These are phyloP conservation scores for Vanrija pseudolonga DNA, from an alignment of 1,284 basidiomycete species.

Conservation along the genomic window DNA sequence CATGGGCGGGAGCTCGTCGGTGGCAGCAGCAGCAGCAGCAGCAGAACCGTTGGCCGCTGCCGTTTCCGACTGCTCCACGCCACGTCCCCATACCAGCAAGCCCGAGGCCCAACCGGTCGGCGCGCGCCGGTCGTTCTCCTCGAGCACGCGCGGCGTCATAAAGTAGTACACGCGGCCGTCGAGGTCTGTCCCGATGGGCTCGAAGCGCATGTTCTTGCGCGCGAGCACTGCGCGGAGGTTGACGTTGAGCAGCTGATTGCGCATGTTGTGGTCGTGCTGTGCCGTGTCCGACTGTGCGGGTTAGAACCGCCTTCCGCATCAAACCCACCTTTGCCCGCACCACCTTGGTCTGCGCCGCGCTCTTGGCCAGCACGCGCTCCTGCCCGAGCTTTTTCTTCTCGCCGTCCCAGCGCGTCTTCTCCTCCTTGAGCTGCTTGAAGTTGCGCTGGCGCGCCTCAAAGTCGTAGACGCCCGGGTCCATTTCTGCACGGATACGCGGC, in stretches of 20 bases:
- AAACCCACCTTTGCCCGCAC: conserved; percentile 26
- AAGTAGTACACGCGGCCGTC: conserved; percentile 37
- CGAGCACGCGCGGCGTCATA: conserved; percentile 27
- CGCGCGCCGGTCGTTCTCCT: conserved; percentile 25
- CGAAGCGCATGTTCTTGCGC: conserved; percentile 24
- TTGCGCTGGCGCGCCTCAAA: not conserved
- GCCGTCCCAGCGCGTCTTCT: conserved; percentile 26
- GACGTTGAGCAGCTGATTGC: conserved; percentile 17
- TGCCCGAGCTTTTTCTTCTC: conserved; percentile 33
- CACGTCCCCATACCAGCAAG: conserved; percentile 35
- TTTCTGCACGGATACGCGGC: conserved; percentile 18
- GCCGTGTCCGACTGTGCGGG: conserved; percentile 9
- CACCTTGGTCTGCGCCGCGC: conserved; percentile 27
- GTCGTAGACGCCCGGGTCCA: conserved; percentile 16
- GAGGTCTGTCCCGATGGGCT: conserved; percentile 33
- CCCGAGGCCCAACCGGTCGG: conserved; percentile 39
- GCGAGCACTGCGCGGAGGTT: conserved; percentile 20
- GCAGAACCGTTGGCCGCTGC: not conserved
- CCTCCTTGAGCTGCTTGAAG: conserved; percentile 12
- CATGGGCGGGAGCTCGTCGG: conserved; percentile 19
- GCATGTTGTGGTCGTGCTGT: conserved; percentile 20
- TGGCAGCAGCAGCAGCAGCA: too few species aligned
- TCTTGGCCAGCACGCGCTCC: conserved; percentile 22
- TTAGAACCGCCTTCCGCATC: not conserved
- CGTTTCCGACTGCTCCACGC: conserved; percentile 11